These are phyloP conservation scores for Lachancea fermentati DNA, from an alignment of 805 yeast species.

Conservation along the genomic window DNA sequence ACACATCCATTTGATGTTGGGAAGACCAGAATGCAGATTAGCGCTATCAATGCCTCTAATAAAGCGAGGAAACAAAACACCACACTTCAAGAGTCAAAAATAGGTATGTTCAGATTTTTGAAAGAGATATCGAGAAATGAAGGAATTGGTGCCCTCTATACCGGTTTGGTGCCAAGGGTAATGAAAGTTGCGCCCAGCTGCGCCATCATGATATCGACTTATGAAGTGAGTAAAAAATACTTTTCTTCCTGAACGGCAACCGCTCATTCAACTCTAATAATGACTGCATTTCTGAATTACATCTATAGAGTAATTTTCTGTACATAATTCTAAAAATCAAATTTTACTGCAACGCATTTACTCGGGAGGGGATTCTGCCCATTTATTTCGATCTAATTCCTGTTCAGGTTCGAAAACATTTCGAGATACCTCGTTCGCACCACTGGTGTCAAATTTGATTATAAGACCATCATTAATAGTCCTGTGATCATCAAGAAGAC, in stretches of 20 bases:
- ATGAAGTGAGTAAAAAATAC: constrained; percentile 77
- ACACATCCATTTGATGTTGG: constrained; percentile 98
- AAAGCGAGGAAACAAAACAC: constrained; percentile 7
- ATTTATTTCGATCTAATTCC: constrained; percentile 17
- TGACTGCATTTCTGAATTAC: neutral
- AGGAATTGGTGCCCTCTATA: constrained; percentile 79
- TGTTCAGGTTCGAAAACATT: constrained; percentile 15
- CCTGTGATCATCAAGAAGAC: too few species aligned
- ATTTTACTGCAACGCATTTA: neutral
- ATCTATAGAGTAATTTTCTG: neutral
- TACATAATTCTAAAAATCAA: constrained; percentile 2
- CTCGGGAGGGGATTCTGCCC: constrained; percentile 13
- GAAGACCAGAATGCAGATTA: constrained; percentile 81
- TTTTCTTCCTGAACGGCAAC: constrained; percentile 22
- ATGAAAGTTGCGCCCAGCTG: constrained; percentile 94
- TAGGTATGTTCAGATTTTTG: constrained; percentile 63
- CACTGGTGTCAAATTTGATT: constrained; percentile 1
- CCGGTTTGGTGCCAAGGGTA: constrained; percentile 80
- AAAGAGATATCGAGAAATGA: constrained; percentile 58
- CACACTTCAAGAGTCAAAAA: constrained; percentile 12
- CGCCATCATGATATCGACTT: constrained; percentile 96
- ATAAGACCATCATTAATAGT: constrained; percentile 2
- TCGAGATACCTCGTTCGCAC: neutral
- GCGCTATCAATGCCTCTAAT: constrained; percentile 23
- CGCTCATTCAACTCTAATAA: neutral